These are phyloP conservation scores for Bocquillonia castaneifolia DNA, from an alignment of 441 rosid species.

Conservation along the genomic window DNA sequence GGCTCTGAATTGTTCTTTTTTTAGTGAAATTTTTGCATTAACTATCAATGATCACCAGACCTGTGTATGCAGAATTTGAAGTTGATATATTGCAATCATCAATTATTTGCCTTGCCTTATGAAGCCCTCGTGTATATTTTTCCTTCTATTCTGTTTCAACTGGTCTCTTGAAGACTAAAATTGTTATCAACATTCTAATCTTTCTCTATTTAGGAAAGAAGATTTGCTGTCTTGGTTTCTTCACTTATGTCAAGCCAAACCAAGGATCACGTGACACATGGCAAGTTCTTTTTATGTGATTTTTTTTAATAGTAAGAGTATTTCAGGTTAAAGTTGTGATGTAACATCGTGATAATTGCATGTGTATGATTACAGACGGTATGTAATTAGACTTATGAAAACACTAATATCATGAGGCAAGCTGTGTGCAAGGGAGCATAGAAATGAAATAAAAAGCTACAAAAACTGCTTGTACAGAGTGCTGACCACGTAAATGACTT, in stretches of 20 bases:
- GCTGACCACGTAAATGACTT: not conserved
- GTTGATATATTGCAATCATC: not conserved
- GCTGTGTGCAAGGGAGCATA: not conserved
- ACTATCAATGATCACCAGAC: not conserved
- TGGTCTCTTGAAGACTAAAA: not conserved
- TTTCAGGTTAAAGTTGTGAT: not conserved
- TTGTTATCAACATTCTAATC: not conserved
- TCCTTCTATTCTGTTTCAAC: not conserved
- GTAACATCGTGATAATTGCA: not conserved
- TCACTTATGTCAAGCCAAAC: constrained; percentile 95
- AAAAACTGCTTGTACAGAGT: not conserved
- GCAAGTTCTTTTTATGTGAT: constrained; percentile 31
- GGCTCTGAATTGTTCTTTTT: not conserved
- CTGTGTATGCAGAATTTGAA: constrained; percentile 2
- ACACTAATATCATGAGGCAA: not conserved
- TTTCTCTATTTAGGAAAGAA: constrained; percentile 55
- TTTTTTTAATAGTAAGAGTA: no score
- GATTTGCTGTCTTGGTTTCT: constrained; percentile 78
- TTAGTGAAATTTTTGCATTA: not conserved
- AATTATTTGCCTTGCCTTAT: not conserved
- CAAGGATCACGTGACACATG: constrained; percentile 75
- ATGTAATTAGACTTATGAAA: not conserved
- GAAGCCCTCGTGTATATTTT: not conserved
- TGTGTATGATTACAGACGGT: not conserved
- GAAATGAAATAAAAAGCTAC: constrained; percentile 3